Evolutionary conservation across 441 rosid species (phyloP).

Genomic region (Erodium chrysanthum): DNA sequence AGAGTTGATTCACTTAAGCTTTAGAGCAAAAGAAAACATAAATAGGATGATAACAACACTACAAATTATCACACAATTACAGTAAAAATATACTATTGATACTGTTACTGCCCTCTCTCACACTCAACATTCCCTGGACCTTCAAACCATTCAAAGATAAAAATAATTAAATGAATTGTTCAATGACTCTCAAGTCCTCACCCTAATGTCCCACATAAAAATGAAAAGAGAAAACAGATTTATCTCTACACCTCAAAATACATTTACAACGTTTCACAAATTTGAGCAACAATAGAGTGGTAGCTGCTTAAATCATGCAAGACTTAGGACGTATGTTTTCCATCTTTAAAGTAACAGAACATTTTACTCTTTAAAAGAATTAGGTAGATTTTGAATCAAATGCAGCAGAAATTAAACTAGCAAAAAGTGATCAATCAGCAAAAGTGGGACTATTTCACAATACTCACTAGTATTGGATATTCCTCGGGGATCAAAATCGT

Average conservation of each 20-base stretch:
- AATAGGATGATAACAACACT: not conserved
- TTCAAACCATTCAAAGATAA: not conserved
- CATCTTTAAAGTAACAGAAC: not conserved
- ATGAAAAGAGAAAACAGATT: not conserved
- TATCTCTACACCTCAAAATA: not conserved
- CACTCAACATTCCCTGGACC: not conserved
- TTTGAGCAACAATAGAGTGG: not conserved
- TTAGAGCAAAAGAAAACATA: not conserved
- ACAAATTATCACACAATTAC: not conserved
- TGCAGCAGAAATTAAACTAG: not conserved
- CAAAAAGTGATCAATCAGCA: conserved; percentile 4
- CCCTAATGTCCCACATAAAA: not conserved
- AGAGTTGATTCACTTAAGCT: not conserved
- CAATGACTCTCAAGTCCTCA: not conserved
- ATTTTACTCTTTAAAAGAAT: not conserved
- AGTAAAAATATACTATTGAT: not conserved
- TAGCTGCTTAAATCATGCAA: not conserved
- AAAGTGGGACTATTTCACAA: not conserved
- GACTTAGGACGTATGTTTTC: not conserved
- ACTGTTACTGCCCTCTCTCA: not conserved
- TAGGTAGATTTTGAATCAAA: not conserved
- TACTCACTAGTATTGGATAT: conserved; percentile 60
- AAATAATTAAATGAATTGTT: not conserved
- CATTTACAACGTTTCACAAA: not conserved
- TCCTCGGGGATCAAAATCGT: conserved; percentile 85